Base-by-base conservation (phyloP, 129 eudicot species). In the Flaveria robusta region DNA sequence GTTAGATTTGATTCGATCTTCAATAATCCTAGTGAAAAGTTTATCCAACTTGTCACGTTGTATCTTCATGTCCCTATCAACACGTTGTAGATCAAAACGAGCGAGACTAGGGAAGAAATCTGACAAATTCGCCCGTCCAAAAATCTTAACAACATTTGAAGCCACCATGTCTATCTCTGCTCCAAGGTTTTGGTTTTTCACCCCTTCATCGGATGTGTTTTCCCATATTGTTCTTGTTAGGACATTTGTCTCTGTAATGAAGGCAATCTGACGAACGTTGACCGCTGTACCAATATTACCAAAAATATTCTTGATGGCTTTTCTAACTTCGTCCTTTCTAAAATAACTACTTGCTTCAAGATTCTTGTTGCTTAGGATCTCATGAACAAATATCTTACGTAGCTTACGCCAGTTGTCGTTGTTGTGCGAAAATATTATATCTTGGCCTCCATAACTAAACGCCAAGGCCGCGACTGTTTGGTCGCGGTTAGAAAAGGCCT, bases 61-160 rank as follows among this genome's bases (percentile, higher is more conserved):
- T 63, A 2, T 47, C 63, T 70, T 50, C 63, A 49, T 50, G 42
- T 70, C 23, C 4, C 63, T 45, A 9, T 27, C 46, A 1, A 70
- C 26, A 18, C 75, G 62, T 49, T 49, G 75, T 70, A 70, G 24
- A 70, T 70, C 75, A 7, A 70, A 52, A 18, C 75, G 7, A 13
- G 46, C 64, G 9, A 71, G 75, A 27, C 16, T 16, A 24, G 46
- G 41, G 4, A 3, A 37, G 6, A 37, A 37, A 37, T 37, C 41
- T 2, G 41, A 37, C 8, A 70, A 8, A 70, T 70, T 70, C 26
- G 6, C 23, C 43, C 20, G 8, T 3, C 43, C 60, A 16, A 70
- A 14, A 16, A 47, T 50, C 8, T 70, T 55, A 47, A 47, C 74
- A 4, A 70, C 20, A 2, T 46, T 24, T 9, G 74, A 24, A 4